Conservation (phyloP, 2,329 filamentous ascomycete genomes). For the Calycina marina region DNA sequence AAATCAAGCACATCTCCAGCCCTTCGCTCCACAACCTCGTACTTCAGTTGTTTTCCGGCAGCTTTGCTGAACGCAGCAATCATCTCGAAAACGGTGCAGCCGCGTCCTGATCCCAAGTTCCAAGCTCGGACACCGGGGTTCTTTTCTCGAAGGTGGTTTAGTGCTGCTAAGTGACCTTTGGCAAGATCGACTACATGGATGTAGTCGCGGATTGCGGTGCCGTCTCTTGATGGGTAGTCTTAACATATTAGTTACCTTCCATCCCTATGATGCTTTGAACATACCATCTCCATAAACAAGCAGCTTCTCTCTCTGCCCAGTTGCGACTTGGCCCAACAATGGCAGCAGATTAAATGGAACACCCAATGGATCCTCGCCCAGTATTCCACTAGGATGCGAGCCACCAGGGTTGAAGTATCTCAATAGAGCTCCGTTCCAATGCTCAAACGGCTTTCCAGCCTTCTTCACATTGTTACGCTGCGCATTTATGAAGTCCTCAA, state of each 20-base stretch:
- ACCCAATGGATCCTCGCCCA: constrained; percentile 96
- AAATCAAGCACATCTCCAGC: constrained; percentile 88
- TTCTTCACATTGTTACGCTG: constrained; percentile 74
- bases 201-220: constrained; percentile 93
- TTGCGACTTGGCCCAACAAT: constrained; percentile 86
- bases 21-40: constrained; percentile 71
- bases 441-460: constrained; percentile 58
- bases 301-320: constrained; percentile 86
- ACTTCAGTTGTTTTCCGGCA: constrained; percentile 73
- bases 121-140: constrained; percentile 85
- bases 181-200: constrained; percentile 92
- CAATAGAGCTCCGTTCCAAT: constrained; percentile 87
- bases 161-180: constrained; percentile 70
- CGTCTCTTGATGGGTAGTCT: constrained; percentile 87
- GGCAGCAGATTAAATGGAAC: constrained; percentile 93
- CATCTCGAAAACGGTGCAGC: constrained; percentile 94
- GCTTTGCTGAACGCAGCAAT: constrained; percentile 84
- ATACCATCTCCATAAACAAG: constrained; percentile 85
- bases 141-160: constrained; percentile 75
- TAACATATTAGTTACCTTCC: constrained; percentile 4
- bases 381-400: constrained; percentile 85
- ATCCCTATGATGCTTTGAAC: constrained; percentile 17
- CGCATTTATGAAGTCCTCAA: constrained; percentile 78
- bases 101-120: constrained; percentile 91
- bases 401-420: constrained; percentile 98